These are phyloP conservation scores for Polygonum aviculare DNA, from an alignment of 148 eudicot species.

Conservation along the genomic window DNA sequence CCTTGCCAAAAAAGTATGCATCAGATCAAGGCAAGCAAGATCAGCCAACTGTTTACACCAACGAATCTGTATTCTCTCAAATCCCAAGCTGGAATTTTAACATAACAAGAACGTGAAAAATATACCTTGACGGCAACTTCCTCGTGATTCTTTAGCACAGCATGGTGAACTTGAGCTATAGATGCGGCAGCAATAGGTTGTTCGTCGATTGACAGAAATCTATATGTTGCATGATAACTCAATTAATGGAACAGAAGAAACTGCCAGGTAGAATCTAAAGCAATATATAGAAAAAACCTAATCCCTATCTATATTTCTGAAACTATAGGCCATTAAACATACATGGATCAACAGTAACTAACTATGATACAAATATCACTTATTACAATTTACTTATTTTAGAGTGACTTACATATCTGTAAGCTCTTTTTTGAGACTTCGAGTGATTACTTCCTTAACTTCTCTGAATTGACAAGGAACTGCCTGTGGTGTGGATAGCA, in stretches of 20 bases:
- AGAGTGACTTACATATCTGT: conserved; percentile 58
- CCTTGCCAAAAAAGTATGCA: background rate
- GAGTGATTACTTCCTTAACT: conserved; percentile 61
- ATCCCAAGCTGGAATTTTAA: background rate
- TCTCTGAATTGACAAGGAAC: conserved; percentile 57
- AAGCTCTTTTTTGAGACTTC: conserved; percentile 49
- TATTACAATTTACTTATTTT: background rate
- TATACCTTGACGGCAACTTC: conserved; percentile 91
- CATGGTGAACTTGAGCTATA: conserved; percentile 94
- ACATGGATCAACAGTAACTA: background rate
- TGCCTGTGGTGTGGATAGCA: conserved; percentile 42
- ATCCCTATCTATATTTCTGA: background rate
- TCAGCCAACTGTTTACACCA: background rate
- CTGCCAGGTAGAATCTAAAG: background rate
- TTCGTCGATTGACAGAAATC: conserved; percentile 76
- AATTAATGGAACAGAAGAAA: background rate
- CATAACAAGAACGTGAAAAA: background rate
- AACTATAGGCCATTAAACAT: background rate
- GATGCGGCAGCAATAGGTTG: conserved; percentile 94
- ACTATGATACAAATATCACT: background rate
- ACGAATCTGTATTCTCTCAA: background rate
- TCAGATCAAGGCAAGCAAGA: background rate
- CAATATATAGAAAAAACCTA: background rate
- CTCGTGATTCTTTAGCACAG: conserved; percentile 47
- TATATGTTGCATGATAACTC: conserved; percentile 22